Evolutionary conservation across 169 alveolate genomes (phyloP).

Genomic region (Prorocentrum cordatum): DNA sequence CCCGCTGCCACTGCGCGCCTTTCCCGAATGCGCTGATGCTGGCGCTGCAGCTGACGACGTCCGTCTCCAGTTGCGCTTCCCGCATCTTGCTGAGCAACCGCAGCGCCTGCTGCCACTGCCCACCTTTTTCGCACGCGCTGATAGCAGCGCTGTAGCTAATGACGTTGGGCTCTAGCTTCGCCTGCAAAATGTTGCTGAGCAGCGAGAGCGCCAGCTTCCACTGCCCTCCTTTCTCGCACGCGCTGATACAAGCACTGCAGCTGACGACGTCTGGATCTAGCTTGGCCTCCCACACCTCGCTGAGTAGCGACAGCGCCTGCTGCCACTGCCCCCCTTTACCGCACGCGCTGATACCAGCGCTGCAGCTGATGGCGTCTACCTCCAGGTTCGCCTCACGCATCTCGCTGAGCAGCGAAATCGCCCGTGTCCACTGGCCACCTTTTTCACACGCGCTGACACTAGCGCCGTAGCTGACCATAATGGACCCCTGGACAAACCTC

Average conservation of each 20-base stretch:
- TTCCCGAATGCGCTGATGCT: too few relatives aligned
- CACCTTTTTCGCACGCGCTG: too few relatives aligned
- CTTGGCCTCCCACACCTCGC: not conserved
- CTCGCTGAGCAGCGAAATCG: not conserved
- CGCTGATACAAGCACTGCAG: conserved; percentile 23
- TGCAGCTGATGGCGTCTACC: not conserved
- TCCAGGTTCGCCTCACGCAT: not conserved
- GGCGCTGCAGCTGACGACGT: too few relatives aligned
- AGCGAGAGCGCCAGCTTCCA: conserved; percentile 9
- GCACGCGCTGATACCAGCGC: not conserved
- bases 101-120: too few relatives aligned
- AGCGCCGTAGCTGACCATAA: not conserved
- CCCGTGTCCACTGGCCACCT: not conserved
- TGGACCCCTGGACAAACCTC: too few relatives aligned
- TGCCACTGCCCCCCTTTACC: conserved; percentile 22
- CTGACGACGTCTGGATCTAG: not conserved
- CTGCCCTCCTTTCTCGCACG: not conserved
- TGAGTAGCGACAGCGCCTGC: not conserved
- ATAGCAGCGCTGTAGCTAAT: too few relatives aligned
- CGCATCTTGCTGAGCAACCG: too few relatives aligned
- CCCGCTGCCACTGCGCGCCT: too few relatives aligned
- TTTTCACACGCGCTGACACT: conserved; percentile 6
- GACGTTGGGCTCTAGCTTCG: too few relatives aligned
- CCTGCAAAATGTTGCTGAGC: not conserved
- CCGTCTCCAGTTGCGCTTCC: too few relatives aligned